phyloP scores from a whole-genome alignment of 2,329 filamentous ascomycete species.

The Saccharata proteae region DNA sequence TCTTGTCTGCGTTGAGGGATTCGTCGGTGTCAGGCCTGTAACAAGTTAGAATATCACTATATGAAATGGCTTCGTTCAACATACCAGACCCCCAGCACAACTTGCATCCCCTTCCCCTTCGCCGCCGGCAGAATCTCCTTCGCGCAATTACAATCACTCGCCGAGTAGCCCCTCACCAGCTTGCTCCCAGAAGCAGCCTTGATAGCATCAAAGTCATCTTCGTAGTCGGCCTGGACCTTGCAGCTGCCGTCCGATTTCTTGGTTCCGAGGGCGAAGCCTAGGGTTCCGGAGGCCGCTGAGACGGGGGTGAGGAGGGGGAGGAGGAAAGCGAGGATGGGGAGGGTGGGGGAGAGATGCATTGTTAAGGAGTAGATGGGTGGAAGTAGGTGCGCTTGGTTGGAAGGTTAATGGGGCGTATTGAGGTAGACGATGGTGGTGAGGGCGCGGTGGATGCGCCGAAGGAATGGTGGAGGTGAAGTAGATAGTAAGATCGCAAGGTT shows the following conservation, averaged over 20 bases:
- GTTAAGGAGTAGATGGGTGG: too few relatives aligned
- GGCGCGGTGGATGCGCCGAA: too few relatives aligned
- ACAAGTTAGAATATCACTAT: slow-evolving; percentile 1
- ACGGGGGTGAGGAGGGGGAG: slow-evolving; percentile 33
- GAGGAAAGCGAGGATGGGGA: too few relatives aligned
- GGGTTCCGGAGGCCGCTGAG: slow-evolving; percentile 39
- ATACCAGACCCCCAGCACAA: slow-evolving; percentile 60
- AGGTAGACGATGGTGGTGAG: too few relatives aligned
- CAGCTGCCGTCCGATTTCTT: slow-evolving; percentile 49
- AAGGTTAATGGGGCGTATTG: too few relatives aligned
- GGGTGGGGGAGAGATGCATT: too few relatives aligned
- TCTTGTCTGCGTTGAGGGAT: slow-evolving; percentile 49
- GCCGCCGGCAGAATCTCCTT: slow-evolving; percentile 53
- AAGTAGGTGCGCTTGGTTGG: too few relatives aligned
- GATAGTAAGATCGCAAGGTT: too few relatives aligned
- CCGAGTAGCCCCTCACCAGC: slow-evolving; percentile 55
- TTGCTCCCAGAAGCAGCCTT: slow-evolving; percentile 37
- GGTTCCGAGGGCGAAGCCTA: slow-evolving; percentile 57
- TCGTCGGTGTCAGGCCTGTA: slow-evolving; percentile 49
- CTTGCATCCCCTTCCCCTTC: slow-evolving; percentile 51
- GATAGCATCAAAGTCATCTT: slow-evolving; percentile 52
- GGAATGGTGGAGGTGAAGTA: too few relatives aligned
- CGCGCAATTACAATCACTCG: slow-evolving; percentile 53
- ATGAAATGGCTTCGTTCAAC: slow-evolving; percentile 12
- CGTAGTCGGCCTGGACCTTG: slow-evolving; percentile 52